Evolutionary conservation across 148 eudicot genomes (phyloP).

Genomic region (Tetragonia tetragonoides): DNA sequence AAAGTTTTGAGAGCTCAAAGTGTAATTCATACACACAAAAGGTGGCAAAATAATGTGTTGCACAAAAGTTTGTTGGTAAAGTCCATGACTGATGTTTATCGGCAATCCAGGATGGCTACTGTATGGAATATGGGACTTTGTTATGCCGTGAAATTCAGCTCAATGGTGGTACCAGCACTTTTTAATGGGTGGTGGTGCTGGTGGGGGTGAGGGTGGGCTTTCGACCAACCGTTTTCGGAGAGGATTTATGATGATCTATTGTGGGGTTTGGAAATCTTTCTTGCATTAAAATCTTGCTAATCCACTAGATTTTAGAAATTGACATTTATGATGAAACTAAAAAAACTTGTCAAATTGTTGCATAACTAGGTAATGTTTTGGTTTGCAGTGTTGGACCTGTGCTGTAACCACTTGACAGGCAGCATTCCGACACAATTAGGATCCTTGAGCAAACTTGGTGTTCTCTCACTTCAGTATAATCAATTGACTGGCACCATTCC

Average conservation of each 20-base stretch:
- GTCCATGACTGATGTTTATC: not conserved
- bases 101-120: too few relatives aligned
- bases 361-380: not conserved
- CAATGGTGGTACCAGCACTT: too few relatives aligned
- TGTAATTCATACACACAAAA: not conserved
- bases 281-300: not conserved
- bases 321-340: not conserved
- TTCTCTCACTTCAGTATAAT: conserved; percentile 58
- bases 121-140: too few relatives aligned
- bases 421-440: conserved; percentile 69
- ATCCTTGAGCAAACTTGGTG: conserved; percentile 51
- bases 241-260: too few relatives aligned
- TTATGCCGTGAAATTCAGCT: too few relatives aligned
- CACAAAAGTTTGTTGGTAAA: not conserved
- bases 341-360: not conserved
- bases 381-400: conserved; percentile 67
- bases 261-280: too few relatives aligned
- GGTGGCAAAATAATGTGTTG: not conserved
- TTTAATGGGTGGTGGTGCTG: too few relatives aligned
- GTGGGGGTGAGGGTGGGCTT: too few relatives aligned
- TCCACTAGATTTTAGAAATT: not conserved
- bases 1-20: not conserved
- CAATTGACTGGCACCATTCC: conserved; percentile 64
- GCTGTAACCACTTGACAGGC: conserved; percentile 71
- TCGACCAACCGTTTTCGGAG: too few relatives aligned